Evolutionary conservation across 139 green algal genomes (phyloP).

Genomic region (Chara braunii): DNA sequence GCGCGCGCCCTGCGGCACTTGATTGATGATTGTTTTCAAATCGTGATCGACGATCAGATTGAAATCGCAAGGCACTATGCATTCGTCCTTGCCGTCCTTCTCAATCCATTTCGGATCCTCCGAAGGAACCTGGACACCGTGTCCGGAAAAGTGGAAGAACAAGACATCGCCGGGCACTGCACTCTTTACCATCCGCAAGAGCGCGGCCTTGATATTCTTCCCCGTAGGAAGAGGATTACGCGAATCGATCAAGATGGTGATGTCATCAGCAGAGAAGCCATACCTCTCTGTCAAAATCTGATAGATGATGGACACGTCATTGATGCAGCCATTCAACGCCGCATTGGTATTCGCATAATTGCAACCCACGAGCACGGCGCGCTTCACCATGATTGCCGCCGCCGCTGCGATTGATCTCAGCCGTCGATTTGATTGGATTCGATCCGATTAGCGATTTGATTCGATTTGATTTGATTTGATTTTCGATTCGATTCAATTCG

Average conservation of each 20-base stretch:
- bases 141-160: conserved; percentile 64
- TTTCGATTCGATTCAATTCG: no score
- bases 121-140: conserved; percentile 57
- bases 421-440: no score
- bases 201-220: conserved; percentile 60
- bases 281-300: conserved; percentile 47
- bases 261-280: conserved; percentile 50
- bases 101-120: conserved; percentile 7
- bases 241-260: conserved; percentile 50
- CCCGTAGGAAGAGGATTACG: conserved; percentile 51
- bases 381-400: conserved; percentile 9
- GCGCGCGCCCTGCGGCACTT: conserved; percentile 33
- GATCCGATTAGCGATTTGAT: no score
- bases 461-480: no score
- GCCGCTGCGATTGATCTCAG: no score
- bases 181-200: conserved; percentile 48
- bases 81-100: conserved; percentile 24
- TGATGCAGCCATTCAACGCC: conserved; percentile 58
- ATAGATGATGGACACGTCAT: conserved; percentile 57
- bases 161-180: conserved; percentile 51
- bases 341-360: conserved; percentile 36
- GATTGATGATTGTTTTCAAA: conserved; percentile 39
- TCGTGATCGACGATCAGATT: conserved; percentile 36
- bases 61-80: conserved; percentile 34
- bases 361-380: conserved; percentile 17